Evolutionary conservation across 139 green algal species (phyloP).

Genomic region (Tetraselmis chui): DNA sequence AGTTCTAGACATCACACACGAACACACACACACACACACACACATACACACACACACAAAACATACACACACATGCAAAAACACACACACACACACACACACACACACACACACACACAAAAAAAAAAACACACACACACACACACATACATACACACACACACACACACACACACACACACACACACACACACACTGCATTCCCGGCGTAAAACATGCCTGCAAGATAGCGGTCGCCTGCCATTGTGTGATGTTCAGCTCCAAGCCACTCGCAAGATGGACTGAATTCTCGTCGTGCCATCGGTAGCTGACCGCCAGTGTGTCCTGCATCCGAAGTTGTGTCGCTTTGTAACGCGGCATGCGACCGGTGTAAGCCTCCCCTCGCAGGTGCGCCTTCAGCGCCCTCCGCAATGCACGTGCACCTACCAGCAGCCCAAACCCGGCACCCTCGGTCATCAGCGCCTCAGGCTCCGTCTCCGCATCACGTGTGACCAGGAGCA

Average conservation of each 20-base stretch:
- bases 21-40: too few species aligned
- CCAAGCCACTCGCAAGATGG: not conserved
- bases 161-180: too few species aligned
- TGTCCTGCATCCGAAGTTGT: not conserved
- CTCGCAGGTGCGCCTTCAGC: not conserved
- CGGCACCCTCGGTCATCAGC: not conserved
- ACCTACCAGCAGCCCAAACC: not conserved
- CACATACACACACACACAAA: too few species aligned
- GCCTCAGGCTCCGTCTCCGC: not conserved
- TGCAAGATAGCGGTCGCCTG: too few species aligned
- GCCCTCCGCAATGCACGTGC: not conserved
- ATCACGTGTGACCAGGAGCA: not conserved
- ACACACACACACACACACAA: too few species aligned
- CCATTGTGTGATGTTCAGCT: not conserved
- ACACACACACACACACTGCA: too few species aligned
- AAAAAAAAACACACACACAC: too few species aligned
- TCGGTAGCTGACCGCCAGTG: not conserved
- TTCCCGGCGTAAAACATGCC: too few species aligned
- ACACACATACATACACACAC: too few species aligned
- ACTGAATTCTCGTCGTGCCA: not conserved
- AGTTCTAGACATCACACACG: too few species aligned
- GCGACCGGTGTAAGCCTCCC: not conserved
- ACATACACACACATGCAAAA: too few species aligned
- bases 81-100: too few species aligned
- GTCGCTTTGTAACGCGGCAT: not conserved